Evolutionary conservation across 2,329 filamentous ascomycete genomes (phyloP), one percentile per base, ranked within the genome.

Genomic region (Zymoseptoria passerinii): DNA sequence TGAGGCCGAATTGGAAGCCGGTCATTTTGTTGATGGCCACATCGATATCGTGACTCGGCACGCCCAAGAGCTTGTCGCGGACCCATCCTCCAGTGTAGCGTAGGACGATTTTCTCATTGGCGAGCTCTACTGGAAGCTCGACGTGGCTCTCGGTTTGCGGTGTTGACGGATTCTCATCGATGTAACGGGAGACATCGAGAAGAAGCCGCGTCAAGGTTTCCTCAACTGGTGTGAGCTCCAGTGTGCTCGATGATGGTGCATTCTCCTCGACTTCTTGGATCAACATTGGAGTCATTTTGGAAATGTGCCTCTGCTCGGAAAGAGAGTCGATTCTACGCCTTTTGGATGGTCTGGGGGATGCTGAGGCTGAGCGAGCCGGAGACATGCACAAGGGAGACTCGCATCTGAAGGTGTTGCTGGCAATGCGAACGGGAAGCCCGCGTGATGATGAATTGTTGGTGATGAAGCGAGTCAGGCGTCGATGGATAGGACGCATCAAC

Each of bases 21-120:
- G 89, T 94, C 88, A 94, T 90, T 64, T 81, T 82, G 75, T 91
- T 92, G 77, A 95, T 90, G 55, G 88, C 89, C 7, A 90, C 86
- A 71, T 95, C 90, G 63, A 95, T 92, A 70, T 95, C 90, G 70
- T 92, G 81, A 68, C 87, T 90, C 59, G 80, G 80, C 10, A 85
- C 79, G 19, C 84, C 83, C 3, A 94, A 81, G 2, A 94, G 80
- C 75, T 90, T 92, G 76, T 95, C 90, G 48, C 90, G 86, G 9
- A 94, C 89, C 90, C 90, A 95, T 27, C 90, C 90, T 59, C 90
- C 90, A 0, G 90, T 90, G 82, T 88, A 92, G 53, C 89, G 85
- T 51, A 94, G 77, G 18, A 86, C 77, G 13, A 77, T 68, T 48
- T 77, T 77, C 60, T 79, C 71, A 28, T 75, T 72, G 58, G 72